A percentile compares a stretch with the other conserved stretches of the same genome.
Evolutionary conservation across 2,329 filamentous ascomycete genomes (phyloP).

Genomic region (Kalaharituber pfeilii): DNA sequence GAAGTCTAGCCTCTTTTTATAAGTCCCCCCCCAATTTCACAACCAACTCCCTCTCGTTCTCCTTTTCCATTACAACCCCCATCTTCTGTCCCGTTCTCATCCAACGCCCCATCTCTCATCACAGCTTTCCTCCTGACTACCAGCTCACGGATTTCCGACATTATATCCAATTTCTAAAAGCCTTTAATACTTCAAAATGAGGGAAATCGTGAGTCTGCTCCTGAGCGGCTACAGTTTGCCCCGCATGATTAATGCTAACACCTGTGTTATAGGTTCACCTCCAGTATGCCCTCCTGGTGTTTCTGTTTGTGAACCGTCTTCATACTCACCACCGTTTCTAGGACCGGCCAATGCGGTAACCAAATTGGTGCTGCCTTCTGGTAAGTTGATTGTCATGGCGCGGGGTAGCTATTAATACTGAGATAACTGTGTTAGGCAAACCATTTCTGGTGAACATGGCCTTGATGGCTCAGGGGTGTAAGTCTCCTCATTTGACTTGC

Average conservation of each 20-base stretch:
- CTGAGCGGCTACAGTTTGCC: not conserved
- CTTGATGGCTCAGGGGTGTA: conserved; percentile 95
- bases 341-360: conserved; percentile 56
- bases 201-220: not conserved
- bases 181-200: not conserved
- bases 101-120: not conserved
- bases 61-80: not conserved
- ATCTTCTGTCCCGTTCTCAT: too few species aligned
- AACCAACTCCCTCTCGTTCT: not conserved
- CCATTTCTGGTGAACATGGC: conserved; percentile 56
- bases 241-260: not conserved
- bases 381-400: conserved; percentile 34
- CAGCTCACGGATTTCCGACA: not conserved
- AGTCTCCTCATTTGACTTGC: conserved; percentile 30
- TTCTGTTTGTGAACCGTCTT: not conserved
- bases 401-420: conserved; percentile 4
- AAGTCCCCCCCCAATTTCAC: not conserved
- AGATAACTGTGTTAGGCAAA: conserved; percentile 30
- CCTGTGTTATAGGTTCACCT: not conserved
- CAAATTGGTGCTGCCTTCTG: conserved; percentile 99
- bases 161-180: not conserved
- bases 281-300: not conserved
- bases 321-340: conserved; percentile 2
- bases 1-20: too few species aligned
- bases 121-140: not conserved